Percentiles rank a stretch among this genome's conserved stretches.
Conservation (phyloP, 2,329 filamentous ascomycete genomes). For the Ophiobolus disseminans region DNA sequence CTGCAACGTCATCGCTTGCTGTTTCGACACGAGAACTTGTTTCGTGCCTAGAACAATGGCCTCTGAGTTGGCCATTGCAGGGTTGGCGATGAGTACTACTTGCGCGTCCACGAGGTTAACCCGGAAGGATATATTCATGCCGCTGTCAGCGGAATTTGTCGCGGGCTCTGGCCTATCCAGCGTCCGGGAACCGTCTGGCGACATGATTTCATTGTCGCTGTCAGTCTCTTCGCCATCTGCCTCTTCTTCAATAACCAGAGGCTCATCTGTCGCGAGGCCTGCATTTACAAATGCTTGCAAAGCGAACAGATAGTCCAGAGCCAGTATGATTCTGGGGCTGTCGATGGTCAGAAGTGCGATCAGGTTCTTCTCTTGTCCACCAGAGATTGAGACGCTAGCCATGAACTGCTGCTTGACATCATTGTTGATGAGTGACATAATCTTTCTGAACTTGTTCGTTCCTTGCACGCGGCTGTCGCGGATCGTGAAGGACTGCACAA, state of each 20-base stretch:
- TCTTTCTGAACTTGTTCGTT: conserved; percentile 94
- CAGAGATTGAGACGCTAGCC: conserved; percentile 93
- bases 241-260: conserved; percentile 68
- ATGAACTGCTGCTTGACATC: conserved; percentile 95
- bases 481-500: conserved; percentile 94
- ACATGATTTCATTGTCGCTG: conserved; percentile 46
- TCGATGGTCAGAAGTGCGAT: conserved; percentile 94
- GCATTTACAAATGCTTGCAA: conserved; percentile 82
- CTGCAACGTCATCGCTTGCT: conserved; percentile 92
- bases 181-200: conserved; percentile 38
- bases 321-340: conserved; percentile 92
- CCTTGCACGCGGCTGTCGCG: conserved; percentile 87
- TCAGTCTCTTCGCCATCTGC: conserved; percentile 58
- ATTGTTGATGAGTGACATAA: conserved; percentile 96
- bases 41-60: conserved; percentile 95
- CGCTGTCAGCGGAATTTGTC: conserved; percentile 45
- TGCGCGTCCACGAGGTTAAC: conserved; percentile 96
- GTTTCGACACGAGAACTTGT: conserved; percentile 89
- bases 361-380: conserved; percentile 78
- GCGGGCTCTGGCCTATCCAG: conserved; percentile 22
- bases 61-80: conserved; percentile 86
- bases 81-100: conserved; percentile 94
- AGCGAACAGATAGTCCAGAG: conserved; percentile 92
- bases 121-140: conserved; percentile 83
- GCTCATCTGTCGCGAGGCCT: conserved; percentile 64